Evolutionary conservation across 306 rosid genomes (phyloP), one percentile per base, ranked within the genome.

Genomic region (Cicer judaicum): DNA sequence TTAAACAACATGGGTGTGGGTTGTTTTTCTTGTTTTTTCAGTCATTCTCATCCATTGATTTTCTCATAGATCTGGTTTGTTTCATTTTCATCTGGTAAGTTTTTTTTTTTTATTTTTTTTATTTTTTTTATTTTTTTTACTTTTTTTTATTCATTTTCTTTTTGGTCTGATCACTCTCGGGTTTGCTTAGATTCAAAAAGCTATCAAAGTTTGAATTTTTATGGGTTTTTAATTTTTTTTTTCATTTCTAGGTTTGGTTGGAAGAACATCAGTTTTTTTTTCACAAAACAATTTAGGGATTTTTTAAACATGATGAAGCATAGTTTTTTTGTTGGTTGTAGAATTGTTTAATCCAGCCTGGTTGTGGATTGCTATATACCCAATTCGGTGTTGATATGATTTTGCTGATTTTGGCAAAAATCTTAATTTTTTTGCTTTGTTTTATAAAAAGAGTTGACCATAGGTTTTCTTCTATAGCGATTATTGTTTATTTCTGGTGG

Each of bases 391-490:
- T 46, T 63, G 63, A 59, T 54, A 80, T 79, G 14, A 68, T 62
- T 34, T 53, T 72, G 68, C 80, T 76, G 88, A 83, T 85, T 87
- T 77, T 73, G 24, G 34, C 21, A 49, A 65, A 52, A 67, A 71
- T 8, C 42, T 73, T 2, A 5, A 7, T n/a, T 63, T 67, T 67
- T 44, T 53, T 6, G 41, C 7, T 65, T 10, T 75, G 18, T 68
- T 68, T 70, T 68, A 54, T 72, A 47, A 78, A 86, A 82, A 73
- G 78, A 79, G 84, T 71, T 84, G 88, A 79, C 86, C 84, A 84
- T 82, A n/a, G 74, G 76, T 60, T 48, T 48, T 43, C 5, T 68
- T 48, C 57, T 66, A 41, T 63, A 16, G 16, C 36, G 13, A 55
- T 54, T 60, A 42, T 52, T 48, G 60, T 50, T n/a, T 77, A 52